A percentile compares a stretch with the other conserved stretches of the same genome.
Conservation (phyloP, 129 eudicot genomes). For the Escallonia herrerae region DNA sequence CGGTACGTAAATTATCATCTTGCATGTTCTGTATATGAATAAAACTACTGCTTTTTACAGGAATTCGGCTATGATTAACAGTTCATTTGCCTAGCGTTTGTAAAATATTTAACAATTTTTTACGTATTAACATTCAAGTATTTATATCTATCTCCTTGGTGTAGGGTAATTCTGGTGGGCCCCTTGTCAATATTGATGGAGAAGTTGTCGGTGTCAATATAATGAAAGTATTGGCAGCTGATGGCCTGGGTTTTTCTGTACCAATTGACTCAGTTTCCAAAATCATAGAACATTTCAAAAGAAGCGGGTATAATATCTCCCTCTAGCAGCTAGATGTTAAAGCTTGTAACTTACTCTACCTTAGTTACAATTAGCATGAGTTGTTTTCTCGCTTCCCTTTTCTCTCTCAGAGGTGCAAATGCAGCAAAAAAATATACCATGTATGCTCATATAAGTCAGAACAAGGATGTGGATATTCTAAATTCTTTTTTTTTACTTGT, state of each 20-base stretch:
- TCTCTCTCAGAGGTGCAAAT: background rate
- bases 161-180: slow-evolving; percentile 97
- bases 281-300: slow-evolving; percentile 83
- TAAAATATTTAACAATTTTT: too few relatives aligned
- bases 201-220: slow-evolving; percentile 82
- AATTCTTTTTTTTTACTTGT: too few relatives aligned
- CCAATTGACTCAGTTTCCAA: slow-evolving; percentile 79
- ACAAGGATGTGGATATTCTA: background rate
- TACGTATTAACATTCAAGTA: background rate
- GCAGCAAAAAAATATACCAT: background rate
- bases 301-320: slow-evolving; percentile 48
- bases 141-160: background rate
- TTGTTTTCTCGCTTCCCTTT: background rate
- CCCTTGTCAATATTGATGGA: slow-evolving; percentile 81
- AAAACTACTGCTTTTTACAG: background rate
- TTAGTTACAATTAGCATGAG: background rate
- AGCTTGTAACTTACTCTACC: background rate
- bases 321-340: background rate
- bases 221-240: slow-evolving; percentile 58
- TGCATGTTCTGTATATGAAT: background rate
- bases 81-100: too few relatives aligned
- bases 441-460: background rate
- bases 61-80: too few relatives aligned
- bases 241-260: slow-evolving; percentile 82
- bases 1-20: slow-evolving; percentile 29